Percentiles rank a stretch among this genome's conserved stretches.
phyloP scores from a whole-genome alignment of 495 filamentous ascomycete genomes.

The Aspergillus asperescens region DNA sequence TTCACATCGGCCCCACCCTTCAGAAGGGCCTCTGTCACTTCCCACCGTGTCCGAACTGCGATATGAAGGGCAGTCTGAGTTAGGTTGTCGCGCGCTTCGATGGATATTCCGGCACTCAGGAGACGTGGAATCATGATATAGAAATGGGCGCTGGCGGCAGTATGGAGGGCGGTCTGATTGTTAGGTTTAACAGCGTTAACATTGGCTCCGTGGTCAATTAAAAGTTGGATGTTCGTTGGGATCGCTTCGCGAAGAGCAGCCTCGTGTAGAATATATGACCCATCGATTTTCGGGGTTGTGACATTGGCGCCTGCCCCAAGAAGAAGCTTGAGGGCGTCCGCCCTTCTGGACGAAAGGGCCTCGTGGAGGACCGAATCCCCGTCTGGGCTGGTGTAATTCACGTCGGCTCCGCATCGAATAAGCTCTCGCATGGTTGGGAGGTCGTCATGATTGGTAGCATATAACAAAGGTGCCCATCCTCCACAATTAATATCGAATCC shows the following conservation, averaged over 20 bases:
- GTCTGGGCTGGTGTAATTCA: too few species aligned
- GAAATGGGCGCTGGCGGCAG: background rate
- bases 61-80: background rate
- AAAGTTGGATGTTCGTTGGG: background rate
- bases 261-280: background rate
- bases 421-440: background rate
- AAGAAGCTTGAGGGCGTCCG: too few species aligned
- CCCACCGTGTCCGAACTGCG: background rate
- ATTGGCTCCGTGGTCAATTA: background rate
- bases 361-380: too few species aligned
- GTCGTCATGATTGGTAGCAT: background rate
- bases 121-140: background rate
- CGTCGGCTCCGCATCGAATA: background rate
- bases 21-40: background rate
- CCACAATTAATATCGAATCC: background rate
- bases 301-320: too few species aligned
- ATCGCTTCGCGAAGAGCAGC: background rate
- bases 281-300: background rate
- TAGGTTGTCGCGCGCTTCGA: background rate
- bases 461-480: background rate
- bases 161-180: background rate
- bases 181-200: background rate
- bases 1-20: background rate
- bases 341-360: too few species aligned
- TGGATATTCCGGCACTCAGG: background rate